Base-by-base conservation (phyloP, 1,284 basidiomycete species). In the Apiotrichum domesticum region DNA sequence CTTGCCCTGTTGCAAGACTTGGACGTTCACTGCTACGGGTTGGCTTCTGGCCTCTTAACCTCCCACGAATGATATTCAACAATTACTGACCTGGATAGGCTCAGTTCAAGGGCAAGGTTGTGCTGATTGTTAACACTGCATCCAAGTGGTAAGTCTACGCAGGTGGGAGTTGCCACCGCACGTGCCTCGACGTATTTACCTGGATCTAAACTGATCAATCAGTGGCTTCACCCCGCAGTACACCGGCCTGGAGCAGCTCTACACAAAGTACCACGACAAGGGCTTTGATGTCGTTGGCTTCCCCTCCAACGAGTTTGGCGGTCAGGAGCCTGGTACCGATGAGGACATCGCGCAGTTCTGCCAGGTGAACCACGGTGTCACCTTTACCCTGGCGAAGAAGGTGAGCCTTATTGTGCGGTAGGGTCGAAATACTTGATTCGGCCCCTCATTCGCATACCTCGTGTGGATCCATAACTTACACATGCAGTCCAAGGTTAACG, bases 311-410 rank as follows among this genome's bases (percentile, higher is more conserved):
- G 57, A 74, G 69, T 77, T 79, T 68, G 66, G 48, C 40, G 32
- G 39, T 51, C 88, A 92, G 77, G 89, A 93, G 69, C 88, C 88
- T 0, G 86, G 82, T 33, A 80, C 82, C 33, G 88, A 91, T 67
- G 81, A 80, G 15, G 81, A 82, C 53, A 87, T 93, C 64, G 80
- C 80, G 15, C 79, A 69, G 47, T 77, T 76, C 67, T 76, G 74
- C 64, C 71, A 85, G 67, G 35, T 83, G 62, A 91, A 91, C 79
- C 85, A 90, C 69, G 88, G 88, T 34, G 88, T 92, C 29, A 83
- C 82, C 6, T 92, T 92, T 79, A 87, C 87, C 5, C 79, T 92
- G 54, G 88, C 89, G 83, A 86, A 85, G 77, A 92, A 91, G 71
- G 74, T 72, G 7, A 35, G 21, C 14, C 41, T n/a, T 3, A 2